Conservation (phyloP, 192 early-diverging fungal genomes). For the Coemansia reversa region DNA sequence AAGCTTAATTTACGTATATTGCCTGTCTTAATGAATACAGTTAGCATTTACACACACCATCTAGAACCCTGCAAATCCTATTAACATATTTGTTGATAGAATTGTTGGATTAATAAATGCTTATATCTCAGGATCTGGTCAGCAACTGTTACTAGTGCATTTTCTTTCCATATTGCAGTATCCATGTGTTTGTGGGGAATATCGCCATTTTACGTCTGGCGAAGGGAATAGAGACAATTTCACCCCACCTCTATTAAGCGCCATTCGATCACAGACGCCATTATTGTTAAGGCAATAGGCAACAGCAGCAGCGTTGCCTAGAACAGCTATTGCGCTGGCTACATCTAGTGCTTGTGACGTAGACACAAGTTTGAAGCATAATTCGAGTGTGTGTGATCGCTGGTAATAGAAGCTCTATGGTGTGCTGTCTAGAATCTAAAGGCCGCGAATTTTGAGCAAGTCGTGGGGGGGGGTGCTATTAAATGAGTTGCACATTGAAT, state of each 20-base stretch:
- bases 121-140: neutral
- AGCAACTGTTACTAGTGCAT: neutral
- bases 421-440: conserved; percentile 7
- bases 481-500: neutral
- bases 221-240: neutral
- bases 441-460: conserved; percentile 6
- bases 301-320: neutral
- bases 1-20: neutral
- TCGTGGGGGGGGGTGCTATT: too few species aligned
- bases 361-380: neutral
- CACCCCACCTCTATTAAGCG: neutral
- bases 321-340: neutral
- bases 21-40: neutral
- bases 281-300: neutral
- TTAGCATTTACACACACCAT: neutral
- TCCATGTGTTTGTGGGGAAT: neutral
- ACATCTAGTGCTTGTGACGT: neutral
- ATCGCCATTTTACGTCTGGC: neutral
- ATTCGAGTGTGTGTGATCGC: neutral
- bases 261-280: neutral
- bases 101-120: neutral
- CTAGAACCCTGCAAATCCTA: neutral
- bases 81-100: neutral
- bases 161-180: neutral
- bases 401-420: neutral